These are phyloP conservation scores for Debaryomyces tyrocola DNA, from an alignment of 805 yeast genomes.

Conservation along the genomic window DNA sequence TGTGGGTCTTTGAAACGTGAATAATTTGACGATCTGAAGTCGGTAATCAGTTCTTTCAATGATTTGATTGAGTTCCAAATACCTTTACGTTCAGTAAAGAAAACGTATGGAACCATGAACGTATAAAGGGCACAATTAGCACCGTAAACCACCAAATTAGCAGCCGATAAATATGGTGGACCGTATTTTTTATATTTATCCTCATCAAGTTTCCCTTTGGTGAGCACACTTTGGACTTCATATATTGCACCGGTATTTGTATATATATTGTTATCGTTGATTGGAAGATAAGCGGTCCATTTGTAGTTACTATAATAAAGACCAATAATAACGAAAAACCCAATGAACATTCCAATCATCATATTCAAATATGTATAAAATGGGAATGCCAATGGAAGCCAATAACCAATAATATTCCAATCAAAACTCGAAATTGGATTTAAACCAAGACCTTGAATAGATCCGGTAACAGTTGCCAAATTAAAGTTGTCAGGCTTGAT, in stretches of 20 bases:
- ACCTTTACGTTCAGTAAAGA: conserved; percentile 8
- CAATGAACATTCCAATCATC: conserved; percentile 23
- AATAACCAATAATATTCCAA: conserved; percentile 21
- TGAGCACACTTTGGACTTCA: conserved; percentile 34
- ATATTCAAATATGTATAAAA: conserved; percentile 22
- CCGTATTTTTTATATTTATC: conserved; percentile 18
- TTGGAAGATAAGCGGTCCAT: conserved; percentile 31
- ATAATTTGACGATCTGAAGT: conserved; percentile 8
- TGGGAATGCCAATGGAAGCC: conserved; percentile 19
- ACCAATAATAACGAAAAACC: conserved; percentile 24
- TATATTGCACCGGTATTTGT: conserved; percentile 24
- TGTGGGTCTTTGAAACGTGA: conserved; percentile 24
- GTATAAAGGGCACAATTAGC: conserved; percentile 9
- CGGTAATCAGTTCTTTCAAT: conserved; percentile 9
- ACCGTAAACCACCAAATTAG: conserved; percentile 23
- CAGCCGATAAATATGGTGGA: conserved; percentile 29
- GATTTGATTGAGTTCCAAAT: conserved; percentile 13
- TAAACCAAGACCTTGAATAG: conserved; percentile 44
- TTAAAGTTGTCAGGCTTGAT: conserved; percentile 49
- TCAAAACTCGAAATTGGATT: conserved; percentile 48
- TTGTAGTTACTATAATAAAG: conserved; percentile 26
- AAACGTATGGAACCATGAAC: conserved; percentile 9
- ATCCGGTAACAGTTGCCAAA: conserved; percentile 48
- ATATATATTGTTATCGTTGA: conserved; percentile 19
- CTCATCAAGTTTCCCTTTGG: conserved; percentile 26